phyloP scores from a whole-genome alignment of 2,329 filamentous ascomycete genomes.

The Neopestalotiopsis sp. region DNA sequence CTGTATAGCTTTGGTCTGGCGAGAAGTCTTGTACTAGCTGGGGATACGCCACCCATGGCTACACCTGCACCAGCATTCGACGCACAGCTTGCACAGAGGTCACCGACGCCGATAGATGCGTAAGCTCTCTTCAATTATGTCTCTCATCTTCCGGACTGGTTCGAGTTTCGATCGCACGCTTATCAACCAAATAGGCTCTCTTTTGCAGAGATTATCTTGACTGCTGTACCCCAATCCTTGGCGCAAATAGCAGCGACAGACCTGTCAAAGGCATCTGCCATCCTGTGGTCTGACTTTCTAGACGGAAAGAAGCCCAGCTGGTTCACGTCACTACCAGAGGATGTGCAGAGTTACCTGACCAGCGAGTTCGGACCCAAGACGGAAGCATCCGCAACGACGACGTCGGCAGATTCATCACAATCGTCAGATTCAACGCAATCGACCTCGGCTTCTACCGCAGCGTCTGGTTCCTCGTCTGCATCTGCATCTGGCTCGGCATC shows the following conservation, averaged over 20 bases:
- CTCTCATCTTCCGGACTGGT: background rate
- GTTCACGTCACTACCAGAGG: background rate
- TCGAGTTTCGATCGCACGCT: background rate
- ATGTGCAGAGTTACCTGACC: background rate
- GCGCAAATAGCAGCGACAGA: slow-evolving; percentile 1
- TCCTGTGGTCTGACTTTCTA: slow-evolving; percentile 1
- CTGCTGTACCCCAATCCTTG: background rate
- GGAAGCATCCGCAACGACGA: background rate
- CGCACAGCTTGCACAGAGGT: background rate
- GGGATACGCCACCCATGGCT: background rate
- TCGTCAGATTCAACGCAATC: background rate
- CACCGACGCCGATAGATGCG: background rate
- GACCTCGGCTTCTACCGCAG: background rate
- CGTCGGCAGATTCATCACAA: background rate
- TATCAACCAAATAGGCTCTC: background rate
- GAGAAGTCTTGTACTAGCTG: background rate
- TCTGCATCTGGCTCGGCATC: background rate
- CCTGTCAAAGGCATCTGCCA: background rate
- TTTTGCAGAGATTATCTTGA: background rate
- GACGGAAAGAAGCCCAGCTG: slow-evolving; percentile 8
- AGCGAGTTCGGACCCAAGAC: background rate
- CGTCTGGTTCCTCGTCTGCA: background rate
- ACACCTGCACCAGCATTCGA: background rate
- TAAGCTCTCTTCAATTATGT: background rate
- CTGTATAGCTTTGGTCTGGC: background rate